phyloP scores from a whole-genome alignment of 768 basidiomycete species.

The Hydnum rufescens region DNA sequence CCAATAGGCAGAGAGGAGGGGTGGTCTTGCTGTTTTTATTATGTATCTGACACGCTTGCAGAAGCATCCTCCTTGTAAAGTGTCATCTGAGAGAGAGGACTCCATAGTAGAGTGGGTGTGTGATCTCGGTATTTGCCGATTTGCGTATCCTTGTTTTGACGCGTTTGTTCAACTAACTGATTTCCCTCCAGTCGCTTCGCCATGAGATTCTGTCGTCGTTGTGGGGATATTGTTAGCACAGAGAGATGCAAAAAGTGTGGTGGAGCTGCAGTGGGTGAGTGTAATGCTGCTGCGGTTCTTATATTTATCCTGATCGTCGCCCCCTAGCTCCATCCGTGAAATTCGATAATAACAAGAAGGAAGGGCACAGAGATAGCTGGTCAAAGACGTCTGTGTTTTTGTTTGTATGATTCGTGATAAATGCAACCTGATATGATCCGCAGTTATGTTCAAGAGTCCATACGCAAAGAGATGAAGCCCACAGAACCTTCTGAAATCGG shows the following conservation, averaged over 20 bases:
- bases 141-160: too few relatives aligned
- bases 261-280: constrained; percentile 49
- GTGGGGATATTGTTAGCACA: constrained; percentile 57
- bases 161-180: too few relatives aligned
- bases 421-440: constrained; percentile 15
- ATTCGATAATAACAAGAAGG: constrained; percentile 34
- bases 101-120: background rate
- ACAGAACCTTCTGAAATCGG: constrained; percentile 3
- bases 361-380: constrained; percentile 43
- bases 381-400: constrained; percentile 46
- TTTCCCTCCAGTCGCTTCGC: too few relatives aligned
- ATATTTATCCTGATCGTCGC: constrained; percentile 1
- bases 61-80: background rate
- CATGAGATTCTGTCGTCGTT: constrained; percentile 76
- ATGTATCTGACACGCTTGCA: background rate
- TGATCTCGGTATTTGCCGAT: too few relatives aligned
- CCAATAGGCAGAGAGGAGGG: background rate
- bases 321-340: constrained; percentile 43
- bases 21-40: background rate
- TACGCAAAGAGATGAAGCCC: background rate
- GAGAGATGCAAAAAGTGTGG: constrained; percentile 58
- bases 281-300: background rate
- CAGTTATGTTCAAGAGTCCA: background rate
- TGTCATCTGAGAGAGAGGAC: background rate
- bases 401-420: too few relatives aligned